Conservation (phyloP, 495 filamentous ascomycete species). For the Extremus antarcticus region DNA sequence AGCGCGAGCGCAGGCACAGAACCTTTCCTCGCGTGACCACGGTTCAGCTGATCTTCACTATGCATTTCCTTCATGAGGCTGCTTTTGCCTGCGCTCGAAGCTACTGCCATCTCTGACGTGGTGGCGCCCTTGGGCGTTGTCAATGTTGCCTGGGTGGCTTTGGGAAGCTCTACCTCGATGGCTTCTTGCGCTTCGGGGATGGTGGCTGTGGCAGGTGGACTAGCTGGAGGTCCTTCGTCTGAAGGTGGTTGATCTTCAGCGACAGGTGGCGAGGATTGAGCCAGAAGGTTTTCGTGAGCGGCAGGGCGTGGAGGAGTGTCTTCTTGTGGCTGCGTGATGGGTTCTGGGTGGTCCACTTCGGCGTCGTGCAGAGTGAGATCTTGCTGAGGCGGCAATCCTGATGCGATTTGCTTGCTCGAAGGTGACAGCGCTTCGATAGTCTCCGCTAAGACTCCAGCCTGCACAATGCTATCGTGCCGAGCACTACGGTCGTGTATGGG, state of each 20-base stretch:
- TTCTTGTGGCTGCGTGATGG: background rate
- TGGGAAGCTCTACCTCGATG: too few species aligned
- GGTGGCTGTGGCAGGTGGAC: too few species aligned
- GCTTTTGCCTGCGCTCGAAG: background rate
- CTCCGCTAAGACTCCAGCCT: background rate
- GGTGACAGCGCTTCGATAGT: background rate
- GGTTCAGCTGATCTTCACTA: background rate
- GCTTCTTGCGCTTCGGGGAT: too few species aligned
- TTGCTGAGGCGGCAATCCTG: background rate
- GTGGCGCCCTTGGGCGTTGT: too few species aligned
- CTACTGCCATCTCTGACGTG: background rate
- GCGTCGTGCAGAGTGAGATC: too few species aligned
- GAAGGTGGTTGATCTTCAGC: too few species aligned
- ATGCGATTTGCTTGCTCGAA: background rate
- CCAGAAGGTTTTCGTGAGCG: too few species aligned
- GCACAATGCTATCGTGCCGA: background rate
- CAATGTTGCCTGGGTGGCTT: too few species aligned
- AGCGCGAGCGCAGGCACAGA: background rate
- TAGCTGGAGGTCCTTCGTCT: too few species aligned
- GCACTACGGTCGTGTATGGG: background rate
- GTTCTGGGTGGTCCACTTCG: background rate
- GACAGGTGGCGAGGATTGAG: too few species aligned
- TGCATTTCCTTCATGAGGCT: background rate
- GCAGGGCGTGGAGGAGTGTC: too few species aligned
- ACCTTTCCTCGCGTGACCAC: background rate